Conservation (phyloP, 345 rosid species). For the Brassica rapa region DNA sequence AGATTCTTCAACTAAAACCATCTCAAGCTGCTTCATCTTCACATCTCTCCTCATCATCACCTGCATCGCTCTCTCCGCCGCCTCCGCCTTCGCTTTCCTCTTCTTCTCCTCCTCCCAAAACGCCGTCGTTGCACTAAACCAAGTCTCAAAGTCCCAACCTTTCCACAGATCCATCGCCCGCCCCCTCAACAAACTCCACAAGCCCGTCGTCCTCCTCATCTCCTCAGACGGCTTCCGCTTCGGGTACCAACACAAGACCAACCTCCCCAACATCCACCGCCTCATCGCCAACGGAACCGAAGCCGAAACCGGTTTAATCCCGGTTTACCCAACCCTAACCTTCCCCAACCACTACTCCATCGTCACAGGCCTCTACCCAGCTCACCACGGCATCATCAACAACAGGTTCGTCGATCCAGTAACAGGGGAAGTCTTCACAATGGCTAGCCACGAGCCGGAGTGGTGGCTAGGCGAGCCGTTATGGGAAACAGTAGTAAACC, state of each 20-base stretch:
- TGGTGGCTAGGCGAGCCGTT: slow-evolving; percentile 98
- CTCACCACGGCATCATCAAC: slow-evolving; percentile 76
- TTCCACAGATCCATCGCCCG: slow-evolving; percentile 44
- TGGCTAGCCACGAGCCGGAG: slow-evolving; percentile 79
- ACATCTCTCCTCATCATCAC: slow-evolving; percentile 54
- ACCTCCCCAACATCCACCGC: slow-evolving; percentile 69
- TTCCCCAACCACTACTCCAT: slow-evolving; percentile 96
- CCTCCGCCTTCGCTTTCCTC: slow-evolving; percentile 69
- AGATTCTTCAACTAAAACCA: slow-evolving; percentile 25
- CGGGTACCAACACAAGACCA: slow-evolving; percentile 87
- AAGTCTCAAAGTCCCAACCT: slow-evolving; percentile 32
- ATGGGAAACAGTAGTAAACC: slow-evolving; percentile 89
- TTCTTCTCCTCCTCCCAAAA: slow-evolving; percentile 52
- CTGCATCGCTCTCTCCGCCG: slow-evolving; percentile 72
- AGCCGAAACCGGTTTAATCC: slow-evolving; percentile 83
- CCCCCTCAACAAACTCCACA: slow-evolving; percentile 60
- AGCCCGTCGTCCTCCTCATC: slow-evolving; percentile 71
- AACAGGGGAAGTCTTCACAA: slow-evolving; percentile 57
- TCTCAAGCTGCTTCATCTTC: slow-evolving; percentile 51
- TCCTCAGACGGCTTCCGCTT: slow-evolving; percentile 95
- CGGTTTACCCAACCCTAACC: slow-evolving; percentile 84
- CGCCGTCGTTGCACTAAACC: slow-evolving; percentile 10
- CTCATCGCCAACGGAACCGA: slow-evolving; percentile 80
- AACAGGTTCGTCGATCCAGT: slow-evolving; percentile 71
- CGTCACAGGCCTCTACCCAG: slow-evolving; percentile 90